phyloP scores from a whole-genome alignment of 805 yeast species.

The Metschnikowia colocasiae region DNA sequence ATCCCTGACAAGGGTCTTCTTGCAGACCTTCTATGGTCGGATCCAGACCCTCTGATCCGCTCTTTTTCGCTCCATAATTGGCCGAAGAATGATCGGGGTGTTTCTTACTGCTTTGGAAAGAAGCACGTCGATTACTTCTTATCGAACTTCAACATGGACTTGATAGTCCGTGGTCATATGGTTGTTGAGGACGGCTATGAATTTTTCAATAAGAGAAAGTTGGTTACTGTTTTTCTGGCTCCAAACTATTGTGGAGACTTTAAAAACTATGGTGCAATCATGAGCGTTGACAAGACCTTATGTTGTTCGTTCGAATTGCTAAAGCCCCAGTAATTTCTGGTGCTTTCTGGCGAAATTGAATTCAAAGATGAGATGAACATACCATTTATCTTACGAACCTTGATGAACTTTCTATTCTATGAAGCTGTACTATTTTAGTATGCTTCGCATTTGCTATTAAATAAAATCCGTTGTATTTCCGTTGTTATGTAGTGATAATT shows the following conservation, averaged over 20 bases:
- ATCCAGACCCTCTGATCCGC: slow-evolving; percentile 54
- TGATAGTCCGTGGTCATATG: slow-evolving; percentile 83
- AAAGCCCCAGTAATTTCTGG: slow-evolving; percentile 43
- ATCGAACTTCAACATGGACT: slow-evolving; percentile 63
- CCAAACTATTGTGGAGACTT: slow-evolving; percentile 85
- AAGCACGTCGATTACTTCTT: slow-evolving; percentile 71
- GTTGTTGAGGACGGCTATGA: slow-evolving; percentile 88
- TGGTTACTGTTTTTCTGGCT: slow-evolving; percentile 78
- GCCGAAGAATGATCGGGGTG: slow-evolving; percentile 83
- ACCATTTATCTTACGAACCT: slow-evolving; percentile 5
- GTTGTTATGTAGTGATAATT: background rate
- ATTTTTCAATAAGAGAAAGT: slow-evolving; percentile 66
- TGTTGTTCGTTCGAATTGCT: slow-evolving; percentile 70
- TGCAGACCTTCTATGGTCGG: slow-evolving; percentile 81
- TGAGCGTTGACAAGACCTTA: slow-evolving; percentile 64
- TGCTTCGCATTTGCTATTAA: slow-evolving; percentile 2
- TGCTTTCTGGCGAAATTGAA: background rate
- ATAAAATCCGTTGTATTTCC: slow-evolving; percentile 2
- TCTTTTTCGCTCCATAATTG: slow-evolving; percentile 47
- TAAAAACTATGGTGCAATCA: slow-evolving; percentile 75
- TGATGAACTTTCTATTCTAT: slow-evolving; percentile 3
- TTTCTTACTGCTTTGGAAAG: slow-evolving; percentile 71
- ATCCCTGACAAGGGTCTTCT: slow-evolving; percentile 76
- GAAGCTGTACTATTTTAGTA: background rate
- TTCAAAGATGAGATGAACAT: slow-evolving; percentile 1